These are phyloP conservation scores for Geotrichum ghanense DNA, from an alignment of 805 yeast genomes.

Conservation along the genomic window DNA sequence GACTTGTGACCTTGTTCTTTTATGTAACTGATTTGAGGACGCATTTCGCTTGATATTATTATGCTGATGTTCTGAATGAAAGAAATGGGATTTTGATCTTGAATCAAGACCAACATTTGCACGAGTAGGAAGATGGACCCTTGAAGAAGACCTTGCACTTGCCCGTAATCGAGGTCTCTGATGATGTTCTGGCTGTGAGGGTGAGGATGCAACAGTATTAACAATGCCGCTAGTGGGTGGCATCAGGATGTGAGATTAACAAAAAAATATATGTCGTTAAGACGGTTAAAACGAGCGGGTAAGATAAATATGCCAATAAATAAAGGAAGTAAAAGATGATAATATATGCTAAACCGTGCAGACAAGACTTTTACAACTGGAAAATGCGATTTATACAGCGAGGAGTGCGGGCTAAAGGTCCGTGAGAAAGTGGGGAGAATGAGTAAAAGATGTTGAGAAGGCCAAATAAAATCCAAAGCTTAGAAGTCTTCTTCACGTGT, in stretches of 20 bases:
- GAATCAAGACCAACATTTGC: not conserved
- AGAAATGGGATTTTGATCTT: not conserved
- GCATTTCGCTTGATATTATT: not conserved
- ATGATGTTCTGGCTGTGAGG: not conserved
- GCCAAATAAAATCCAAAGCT: no score
- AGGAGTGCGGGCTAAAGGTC: no score
- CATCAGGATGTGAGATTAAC: not conserved
- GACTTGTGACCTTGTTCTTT: not conserved
- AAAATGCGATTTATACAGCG: no score
- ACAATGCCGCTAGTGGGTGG: slow-evolving; percentile 1
- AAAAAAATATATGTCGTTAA: no score
- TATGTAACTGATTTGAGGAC: not conserved
- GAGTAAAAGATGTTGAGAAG: no score
- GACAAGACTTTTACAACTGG: no score
- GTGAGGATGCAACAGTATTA: slow-evolving; percentile 1
- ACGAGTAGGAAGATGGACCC: not conserved
- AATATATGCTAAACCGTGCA: no score
- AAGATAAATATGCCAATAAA: no score
- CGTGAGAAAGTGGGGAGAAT: no score
- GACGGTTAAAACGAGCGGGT: no score
- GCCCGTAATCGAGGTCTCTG: not conserved
- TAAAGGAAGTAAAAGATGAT: no score
- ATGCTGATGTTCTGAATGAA: not conserved
- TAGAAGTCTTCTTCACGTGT: no score
- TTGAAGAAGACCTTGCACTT: not conserved